A percentile compares a stretch with the other conserved stretches of the same genome.
Conservation (phyloP, 768 basidiomycete genomes). For the Mycena alexandri region DNA sequence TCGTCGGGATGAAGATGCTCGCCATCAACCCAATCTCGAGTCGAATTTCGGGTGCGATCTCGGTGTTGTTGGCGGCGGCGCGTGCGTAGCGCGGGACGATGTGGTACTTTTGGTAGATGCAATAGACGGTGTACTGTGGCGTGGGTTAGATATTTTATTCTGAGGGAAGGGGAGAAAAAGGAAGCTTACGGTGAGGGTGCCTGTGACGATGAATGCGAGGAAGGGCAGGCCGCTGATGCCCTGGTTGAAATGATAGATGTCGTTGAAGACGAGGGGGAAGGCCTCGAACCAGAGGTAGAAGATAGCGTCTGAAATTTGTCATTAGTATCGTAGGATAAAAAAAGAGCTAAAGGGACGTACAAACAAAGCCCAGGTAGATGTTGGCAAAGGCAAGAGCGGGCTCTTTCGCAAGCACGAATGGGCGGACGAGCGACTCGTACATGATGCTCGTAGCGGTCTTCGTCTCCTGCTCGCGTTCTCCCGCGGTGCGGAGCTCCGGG, state of each 20-base stretch:
- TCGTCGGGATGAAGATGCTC: slow-evolving; percentile 27
- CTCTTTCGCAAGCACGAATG: slow-evolving; percentile 47
- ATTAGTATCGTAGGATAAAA: not conserved
- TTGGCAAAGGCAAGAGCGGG: slow-evolving; percentile 47
- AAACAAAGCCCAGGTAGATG: slow-evolving; percentile 49
- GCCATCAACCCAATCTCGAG: slow-evolving; percentile 47
- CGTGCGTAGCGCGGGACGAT: slow-evolving; percentile 26
- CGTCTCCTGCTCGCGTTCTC: slow-evolving; percentile 41
- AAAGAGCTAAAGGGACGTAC: slow-evolving; percentile 21
- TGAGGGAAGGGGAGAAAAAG: not conserved
- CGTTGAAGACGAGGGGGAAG: slow-evolving; percentile 49
- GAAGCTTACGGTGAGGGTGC: slow-evolving; percentile 27
- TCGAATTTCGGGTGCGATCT: slow-evolving; percentile 45
- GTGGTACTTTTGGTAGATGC: slow-evolving; percentile 39
- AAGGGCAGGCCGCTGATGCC: slow-evolving; percentile 23
- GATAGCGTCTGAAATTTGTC: slow-evolving; percentile 38
- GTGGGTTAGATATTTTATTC: not conserved
- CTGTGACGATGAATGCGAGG: slow-evolving; percentile 36
- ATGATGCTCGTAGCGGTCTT: slow-evolving; percentile 36
- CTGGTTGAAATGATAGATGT: slow-evolving; percentile 47
- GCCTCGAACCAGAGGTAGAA: slow-evolving; percentile 51
- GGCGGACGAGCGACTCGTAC: slow-evolving; percentile 44
- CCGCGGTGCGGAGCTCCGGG: slow-evolving; percentile 39
- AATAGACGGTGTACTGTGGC: slow-evolving; percentile 37
- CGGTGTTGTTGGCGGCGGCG: slow-evolving; percentile 28